These are phyloP conservation scores for Candida verbasci DNA, from an alignment of 805 yeast species.

Conservation along the genomic window DNA sequence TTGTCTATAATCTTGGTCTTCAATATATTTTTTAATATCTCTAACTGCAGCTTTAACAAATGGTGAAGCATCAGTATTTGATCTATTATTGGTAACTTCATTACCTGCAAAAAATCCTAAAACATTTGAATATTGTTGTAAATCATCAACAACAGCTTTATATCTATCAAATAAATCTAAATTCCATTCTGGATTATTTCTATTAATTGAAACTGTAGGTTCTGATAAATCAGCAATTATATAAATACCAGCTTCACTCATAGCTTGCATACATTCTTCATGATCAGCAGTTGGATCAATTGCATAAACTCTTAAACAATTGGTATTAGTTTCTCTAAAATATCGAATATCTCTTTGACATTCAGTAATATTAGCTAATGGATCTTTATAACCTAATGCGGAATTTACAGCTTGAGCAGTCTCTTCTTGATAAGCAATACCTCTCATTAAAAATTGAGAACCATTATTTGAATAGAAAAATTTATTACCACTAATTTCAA, in stretches of 20 bases:
- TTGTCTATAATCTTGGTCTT: slow-evolving; percentile 56
- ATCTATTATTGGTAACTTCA: slow-evolving; percentile 82
- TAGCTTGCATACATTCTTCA: slow-evolving; percentile 36
- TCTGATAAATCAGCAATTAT: slow-evolving; percentile 49
- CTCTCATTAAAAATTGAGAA: slow-evolving; percentile 40
- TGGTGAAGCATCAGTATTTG: slow-evolving; percentile 87
- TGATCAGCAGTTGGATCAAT: slow-evolving; percentile 35
- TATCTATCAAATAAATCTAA: slow-evolving; percentile 69
- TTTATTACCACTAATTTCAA: slow-evolving; percentile 41
- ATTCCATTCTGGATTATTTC: slow-evolving; percentile 78
- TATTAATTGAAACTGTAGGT: slow-evolving; percentile 72
- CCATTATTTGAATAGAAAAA: slow-evolving; percentile 40
- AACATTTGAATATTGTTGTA: slow-evolving; percentile 73
- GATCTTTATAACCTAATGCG: slow-evolving; percentile 26
- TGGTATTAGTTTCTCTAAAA: slow-evolving; percentile 34
- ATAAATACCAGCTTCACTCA: slow-evolving; percentile 44
- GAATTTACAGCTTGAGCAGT: slow-evolving; percentile 22
- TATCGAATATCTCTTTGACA: slow-evolving; percentile 42
- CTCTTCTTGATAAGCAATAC: slow-evolving; percentile 43
- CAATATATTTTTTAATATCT: slow-evolving; percentile 76
- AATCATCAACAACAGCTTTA: slow-evolving; percentile 73
- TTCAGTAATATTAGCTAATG: slow-evolving; percentile 37
- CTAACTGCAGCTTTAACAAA: slow-evolving; percentile 95
- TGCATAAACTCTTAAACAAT: slow-evolving; percentile 41
- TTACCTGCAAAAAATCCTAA: slow-evolving; percentile 97